Percentiles rank a stretch among this genome's conserved stretches.
Conservation (phyloP, 1,284 basidiomycete genomes). For the Apiotrichum akiyoshidainum region DNA sequence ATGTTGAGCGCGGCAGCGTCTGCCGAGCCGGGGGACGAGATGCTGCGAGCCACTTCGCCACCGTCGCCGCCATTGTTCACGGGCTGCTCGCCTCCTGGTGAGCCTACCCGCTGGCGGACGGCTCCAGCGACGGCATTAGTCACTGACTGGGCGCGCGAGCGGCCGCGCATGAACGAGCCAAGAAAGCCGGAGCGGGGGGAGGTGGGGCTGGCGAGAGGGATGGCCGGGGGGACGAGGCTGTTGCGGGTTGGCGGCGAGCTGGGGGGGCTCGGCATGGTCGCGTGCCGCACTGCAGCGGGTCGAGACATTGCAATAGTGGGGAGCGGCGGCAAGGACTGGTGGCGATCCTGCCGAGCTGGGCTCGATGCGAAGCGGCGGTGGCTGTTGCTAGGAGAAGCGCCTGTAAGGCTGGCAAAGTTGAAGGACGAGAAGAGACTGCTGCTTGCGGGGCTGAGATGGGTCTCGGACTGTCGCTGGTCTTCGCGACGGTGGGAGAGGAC, state of each 20-base stretch:
- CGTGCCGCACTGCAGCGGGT: neutral
- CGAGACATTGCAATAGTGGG: neutral
- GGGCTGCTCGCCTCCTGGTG: conserved; percentile 24
- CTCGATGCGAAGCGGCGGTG: neutral
- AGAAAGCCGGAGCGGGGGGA: conserved; percentile 47
- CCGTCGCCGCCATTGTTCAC: conserved; percentile 21
- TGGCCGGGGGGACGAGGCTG: neutral
- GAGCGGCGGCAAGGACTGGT: neutral
- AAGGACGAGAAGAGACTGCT: too few relatives aligned
- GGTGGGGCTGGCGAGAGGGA: conserved; percentile 21
- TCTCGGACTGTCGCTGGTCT: too few relatives aligned
- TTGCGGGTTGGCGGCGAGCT: neutral
- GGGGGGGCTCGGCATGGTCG: neutral
- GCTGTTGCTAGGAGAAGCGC: neutral
- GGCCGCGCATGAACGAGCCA: conserved; percentile 45
- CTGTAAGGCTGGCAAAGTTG: too few relatives aligned
- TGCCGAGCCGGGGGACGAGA: conserved; percentile 30
- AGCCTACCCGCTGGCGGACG: conserved; percentile 17
- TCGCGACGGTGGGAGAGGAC: too few relatives aligned
- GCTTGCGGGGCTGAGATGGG: too few relatives aligned
- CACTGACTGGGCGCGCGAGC: conserved; percentile 41
- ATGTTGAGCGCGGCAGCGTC: conserved; percentile 6
- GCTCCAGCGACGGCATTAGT: conserved; percentile 27
- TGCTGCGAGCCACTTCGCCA: conserved; percentile 36
- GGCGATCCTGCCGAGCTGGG: neutral